These are phyloP conservation scores for Yarrowia alimentaria DNA, from an alignment of 805 yeast genomes.

Conservation along the genomic window DNA sequence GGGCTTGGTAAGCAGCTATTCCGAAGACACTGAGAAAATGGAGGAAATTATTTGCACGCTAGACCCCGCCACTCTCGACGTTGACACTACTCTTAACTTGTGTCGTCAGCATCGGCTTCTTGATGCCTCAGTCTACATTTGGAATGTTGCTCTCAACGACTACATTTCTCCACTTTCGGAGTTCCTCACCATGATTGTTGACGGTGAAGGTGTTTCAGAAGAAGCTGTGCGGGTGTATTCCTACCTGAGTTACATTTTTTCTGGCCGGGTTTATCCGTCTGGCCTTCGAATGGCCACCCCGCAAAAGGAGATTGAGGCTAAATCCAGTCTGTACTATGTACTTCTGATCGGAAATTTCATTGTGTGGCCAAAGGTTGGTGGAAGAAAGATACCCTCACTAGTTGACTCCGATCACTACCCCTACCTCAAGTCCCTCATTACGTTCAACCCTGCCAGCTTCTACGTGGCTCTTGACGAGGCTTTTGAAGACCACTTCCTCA, in stretches of 20 bases:
- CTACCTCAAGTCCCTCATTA: constrained; percentile 58
- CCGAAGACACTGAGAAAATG: constrained; percentile 46
- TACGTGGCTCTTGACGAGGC: constrained; percentile 73
- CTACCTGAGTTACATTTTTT: constrained; percentile 65
- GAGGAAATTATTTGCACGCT: constrained; percentile 69
- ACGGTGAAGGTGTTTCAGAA: constrained; percentile 34
- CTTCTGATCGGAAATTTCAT: constrained; percentile 53
- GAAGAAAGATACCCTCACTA: constrained; percentile 15
- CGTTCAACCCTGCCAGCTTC: constrained; percentile 55
- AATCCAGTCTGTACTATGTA: constrained; percentile 52
- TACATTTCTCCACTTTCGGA: constrained; percentile 68
- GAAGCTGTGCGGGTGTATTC: no score
- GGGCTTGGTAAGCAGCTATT: constrained; percentile 55
- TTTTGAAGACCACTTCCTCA: constrained; percentile 74
- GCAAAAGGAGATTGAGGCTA: constrained; percentile 44
- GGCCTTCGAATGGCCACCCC: constrained; percentile 48
- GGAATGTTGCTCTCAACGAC: constrained; percentile 69
- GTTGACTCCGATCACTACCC: constrained; percentile 51
- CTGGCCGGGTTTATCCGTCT: constrained; percentile 81
- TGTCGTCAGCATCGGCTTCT: constrained; percentile 56
- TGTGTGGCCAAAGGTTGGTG: constrained; percentile 12
- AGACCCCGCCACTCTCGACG: constrained; percentile 66
- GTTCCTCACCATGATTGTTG: constrained; percentile 44
- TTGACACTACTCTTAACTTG: constrained; percentile 67
- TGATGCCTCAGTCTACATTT: constrained; percentile 67